Percentiles rank a stretch among this genome's conserved stretches.
phyloP scores from a whole-genome alignment of 2,329 filamentous ascomycete genomes.

The Xylariaceae sp. region DNA sequence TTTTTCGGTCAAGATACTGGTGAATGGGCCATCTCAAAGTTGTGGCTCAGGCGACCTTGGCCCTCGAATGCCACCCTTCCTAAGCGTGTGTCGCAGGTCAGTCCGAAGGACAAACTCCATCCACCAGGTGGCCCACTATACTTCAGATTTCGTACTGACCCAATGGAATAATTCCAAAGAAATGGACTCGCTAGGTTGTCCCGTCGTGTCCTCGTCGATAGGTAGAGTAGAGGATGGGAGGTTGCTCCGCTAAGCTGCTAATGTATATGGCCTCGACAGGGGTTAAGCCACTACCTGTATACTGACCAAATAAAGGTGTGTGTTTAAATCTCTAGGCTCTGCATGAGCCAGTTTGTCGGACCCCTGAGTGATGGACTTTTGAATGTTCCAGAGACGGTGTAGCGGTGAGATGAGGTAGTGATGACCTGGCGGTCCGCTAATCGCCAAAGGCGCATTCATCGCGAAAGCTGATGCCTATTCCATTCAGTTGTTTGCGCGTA shows the following conservation, averaged over 20 bases:
- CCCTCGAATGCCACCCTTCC: slow-evolving; percentile 26
- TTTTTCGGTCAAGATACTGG: slow-evolving; percentile 28
- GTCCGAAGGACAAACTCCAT: slow-evolving; percentile 18
- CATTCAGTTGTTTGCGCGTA: slow-evolving; percentile 2
- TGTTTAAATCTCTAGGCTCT: slow-evolving; percentile 4
- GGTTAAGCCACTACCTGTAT: slow-evolving; percentile 14
- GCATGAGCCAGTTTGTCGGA: slow-evolving; percentile 23
- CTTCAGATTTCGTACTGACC: slow-evolving; percentile 15
- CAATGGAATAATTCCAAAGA: slow-evolving; percentile 2
- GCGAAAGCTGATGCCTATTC: slow-evolving; percentile 14
- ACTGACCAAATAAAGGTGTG: slow-evolving; percentile 11
- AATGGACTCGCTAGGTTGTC: not conserved
- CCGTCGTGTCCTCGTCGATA: not conserved
- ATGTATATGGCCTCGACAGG: slow-evolving; percentile 20
- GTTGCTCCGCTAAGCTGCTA: slow-evolving; percentile 7
- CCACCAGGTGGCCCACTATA: slow-evolving; percentile 20
- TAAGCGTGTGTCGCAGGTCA: slow-evolving; percentile 23
- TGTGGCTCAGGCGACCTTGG: slow-evolving; percentile 19
- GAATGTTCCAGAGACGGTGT: slow-evolving; percentile 23
- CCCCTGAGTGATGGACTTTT: slow-evolving; percentile 22
- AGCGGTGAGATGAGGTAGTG: slow-evolving; percentile 27
- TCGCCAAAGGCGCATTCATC: slow-evolving; percentile 22
- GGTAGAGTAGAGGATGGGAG: not conserved
- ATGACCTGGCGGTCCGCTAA: slow-evolving; percentile 29
- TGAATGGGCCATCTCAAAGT: slow-evolving; percentile 12